A percentile compares a stretch with the other conserved stretches of the same genome.
These are phyloP conservation scores for Rhizopus microsporus DNA, from an alignment of 371 early-diverging fungal species.

Conservation along the genomic window DNA sequence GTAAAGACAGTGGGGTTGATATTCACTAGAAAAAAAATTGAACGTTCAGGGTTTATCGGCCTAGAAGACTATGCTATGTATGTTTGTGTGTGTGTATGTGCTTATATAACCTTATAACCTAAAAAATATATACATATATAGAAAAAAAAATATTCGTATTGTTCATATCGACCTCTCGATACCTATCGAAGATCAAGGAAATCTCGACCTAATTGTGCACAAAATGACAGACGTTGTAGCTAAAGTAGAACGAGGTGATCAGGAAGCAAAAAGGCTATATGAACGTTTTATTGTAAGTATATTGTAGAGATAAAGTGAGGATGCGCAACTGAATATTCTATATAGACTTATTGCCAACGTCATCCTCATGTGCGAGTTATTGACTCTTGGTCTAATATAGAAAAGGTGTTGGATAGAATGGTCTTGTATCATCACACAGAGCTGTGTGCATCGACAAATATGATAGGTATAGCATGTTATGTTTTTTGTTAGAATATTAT, in stretches of 20 bases:
- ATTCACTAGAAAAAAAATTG: constrained; percentile 41
- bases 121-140: constrained; percentile 11
- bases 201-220: constrained; percentile 48
- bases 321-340: not conserved
- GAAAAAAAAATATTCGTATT: constrained; percentile 35
- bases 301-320: not conserved
- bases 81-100: not conserved
- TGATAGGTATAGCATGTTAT: constrained; percentile 11
- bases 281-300: constrained; percentile 35
- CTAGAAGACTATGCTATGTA: constrained; percentile 47
- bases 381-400: constrained; percentile 43
- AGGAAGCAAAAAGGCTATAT: constrained; percentile 26
- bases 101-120: not conserved
- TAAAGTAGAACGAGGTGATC: constrained; percentile 36
- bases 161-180: constrained; percentile 40
- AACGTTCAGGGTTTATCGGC: constrained; percentile 43
- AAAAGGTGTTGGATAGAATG: constrained; percentile 39
- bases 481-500: not conserved
- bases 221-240: constrained; percentile 50
- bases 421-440: constrained; percentile 25
- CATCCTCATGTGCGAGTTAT: constrained; percentile 38
- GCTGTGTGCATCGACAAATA: constrained; percentile 10
- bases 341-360: constrained; percentile 28
- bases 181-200: constrained; percentile 37
- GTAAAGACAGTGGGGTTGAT: constrained; percentile 44